Evolutionary conservation across 306 rosid genomes (phyloP).

Genomic region (Glycine soja): DNA sequence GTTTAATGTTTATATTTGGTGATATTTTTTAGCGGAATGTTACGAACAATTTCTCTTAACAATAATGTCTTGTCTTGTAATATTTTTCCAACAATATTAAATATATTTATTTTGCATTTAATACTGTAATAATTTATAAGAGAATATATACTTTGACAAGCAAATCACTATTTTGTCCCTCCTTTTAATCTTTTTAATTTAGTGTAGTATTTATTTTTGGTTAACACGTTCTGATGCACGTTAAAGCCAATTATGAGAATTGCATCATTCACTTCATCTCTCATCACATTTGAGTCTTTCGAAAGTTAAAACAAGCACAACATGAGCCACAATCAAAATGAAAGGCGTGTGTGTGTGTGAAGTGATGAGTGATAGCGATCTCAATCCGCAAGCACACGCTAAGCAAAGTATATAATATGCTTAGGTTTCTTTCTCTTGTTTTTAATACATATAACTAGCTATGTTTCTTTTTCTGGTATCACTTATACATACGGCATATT

Average conservation of each 20-base stretch:
- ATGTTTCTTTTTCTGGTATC: not conserved
- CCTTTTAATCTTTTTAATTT: too few relatives aligned
- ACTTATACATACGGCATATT: not conserved
- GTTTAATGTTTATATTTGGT: too few relatives aligned
- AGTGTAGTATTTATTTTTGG: not conserved
- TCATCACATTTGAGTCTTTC: not conserved
- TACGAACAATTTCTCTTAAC: too few relatives aligned
- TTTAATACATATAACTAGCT: not conserved
- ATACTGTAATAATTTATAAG: too few relatives aligned
- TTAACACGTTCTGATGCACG: not conserved
- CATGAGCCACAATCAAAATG: not conserved
- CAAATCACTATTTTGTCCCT: too few relatives aligned
- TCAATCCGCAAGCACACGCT: constrained; percentile 35
- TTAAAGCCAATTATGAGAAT: not conserved
- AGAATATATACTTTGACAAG: too few relatives aligned
- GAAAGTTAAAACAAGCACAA: not conserved
- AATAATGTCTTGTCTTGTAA: too few relatives aligned
- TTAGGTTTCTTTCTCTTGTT: not conserved
- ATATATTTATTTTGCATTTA: too few relatives aligned
- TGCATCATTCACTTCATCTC: not conserved
- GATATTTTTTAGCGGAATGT: too few relatives aligned
- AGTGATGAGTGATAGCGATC: not conserved
- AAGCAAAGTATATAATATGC: constrained; percentile 23
- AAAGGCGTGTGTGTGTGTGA: not conserved
- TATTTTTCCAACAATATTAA: too few relatives aligned